phyloP scores from a whole-genome alignment of 2,329 filamentous ascomycete genomes.

The Aspergillus costaricaensis region DNA sequence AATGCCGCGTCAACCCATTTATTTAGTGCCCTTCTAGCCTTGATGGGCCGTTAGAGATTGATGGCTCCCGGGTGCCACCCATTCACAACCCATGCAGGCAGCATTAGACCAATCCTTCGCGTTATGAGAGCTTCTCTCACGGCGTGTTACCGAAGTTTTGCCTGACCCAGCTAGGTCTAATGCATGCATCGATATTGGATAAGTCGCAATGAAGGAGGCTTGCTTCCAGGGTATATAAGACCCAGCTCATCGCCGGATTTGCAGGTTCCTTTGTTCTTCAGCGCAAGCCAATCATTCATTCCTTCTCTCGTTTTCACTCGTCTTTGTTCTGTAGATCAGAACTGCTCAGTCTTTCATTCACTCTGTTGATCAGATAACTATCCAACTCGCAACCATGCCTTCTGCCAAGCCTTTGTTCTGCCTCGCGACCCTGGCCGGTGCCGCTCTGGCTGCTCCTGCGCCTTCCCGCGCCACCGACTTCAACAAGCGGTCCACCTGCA shows the following conservation, averaged over 20 bases:
- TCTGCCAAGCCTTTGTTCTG: neutral
- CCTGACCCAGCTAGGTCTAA: neutral
- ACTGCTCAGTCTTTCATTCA: conserved; percentile 1
- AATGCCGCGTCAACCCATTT: conserved; percentile 6
- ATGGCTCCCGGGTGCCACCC: neutral
- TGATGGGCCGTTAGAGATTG: conserved; percentile 4
- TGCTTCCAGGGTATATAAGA: neutral
- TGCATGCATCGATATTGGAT: neutral
- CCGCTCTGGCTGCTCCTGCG: conserved; percentile 6
- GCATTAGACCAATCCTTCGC: neutral
- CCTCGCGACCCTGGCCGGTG: conserved; percentile 1
- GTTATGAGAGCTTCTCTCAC: neutral
- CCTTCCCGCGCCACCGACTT: conserved; percentile 3
- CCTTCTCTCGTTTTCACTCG: neutral
- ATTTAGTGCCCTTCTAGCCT: neutral
- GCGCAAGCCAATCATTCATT: conserved; percentile 5
- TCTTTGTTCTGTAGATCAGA: conserved; percentile 10
- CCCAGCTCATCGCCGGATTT: neutral
- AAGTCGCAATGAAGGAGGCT: neutral
- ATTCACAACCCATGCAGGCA: neutral
- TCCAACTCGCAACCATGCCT: conserved; percentile 6
- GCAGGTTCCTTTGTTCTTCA: neutral
- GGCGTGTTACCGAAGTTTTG: neutral
- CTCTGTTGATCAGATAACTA: conserved; percentile 8
- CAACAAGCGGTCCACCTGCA: conserved; percentile 8